phyloP scores from a whole-genome alignment of 1,139 yeast genomes.

The Diutina rugosa region DNA sequence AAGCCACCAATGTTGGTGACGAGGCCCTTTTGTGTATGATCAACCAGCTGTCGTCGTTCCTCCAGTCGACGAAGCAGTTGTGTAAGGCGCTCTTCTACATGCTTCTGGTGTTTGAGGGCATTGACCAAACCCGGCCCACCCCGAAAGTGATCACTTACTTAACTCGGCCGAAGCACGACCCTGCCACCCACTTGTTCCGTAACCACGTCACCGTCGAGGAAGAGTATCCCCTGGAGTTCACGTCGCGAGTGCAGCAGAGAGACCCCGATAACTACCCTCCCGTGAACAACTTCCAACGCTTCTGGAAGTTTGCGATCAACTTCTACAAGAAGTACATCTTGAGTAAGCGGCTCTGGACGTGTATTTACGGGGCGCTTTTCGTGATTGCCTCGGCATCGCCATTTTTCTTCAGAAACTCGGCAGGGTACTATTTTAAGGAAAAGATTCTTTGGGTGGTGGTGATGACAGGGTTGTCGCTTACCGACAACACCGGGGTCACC shows the following conservation, averaged over 20 bases:
- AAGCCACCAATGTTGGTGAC: not conserved
- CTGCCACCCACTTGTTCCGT: not conserved
- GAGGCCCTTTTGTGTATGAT: constrained; percentile 10
- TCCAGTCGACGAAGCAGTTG: constrained; percentile 12
- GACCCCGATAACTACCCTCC: constrained; percentile 23
- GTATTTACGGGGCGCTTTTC: constrained; percentile 17
- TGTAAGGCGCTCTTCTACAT: constrained; percentile 8
- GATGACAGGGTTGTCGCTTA: constrained; percentile 20
- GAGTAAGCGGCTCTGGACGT: constrained; percentile 17
- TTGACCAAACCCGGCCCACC: constrained; percentile 16
- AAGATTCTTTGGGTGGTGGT: constrained; percentile 18
- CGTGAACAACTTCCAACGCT: constrained; percentile 10
- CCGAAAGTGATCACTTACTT: constrained; percentile 14
- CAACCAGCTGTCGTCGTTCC: constrained; percentile 16
- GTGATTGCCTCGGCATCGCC: constrained; percentile 16
- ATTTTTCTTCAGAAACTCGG: constrained; percentile 6
- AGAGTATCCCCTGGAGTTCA: constrained; percentile 5
- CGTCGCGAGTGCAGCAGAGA: constrained; percentile 5
- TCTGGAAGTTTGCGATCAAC: constrained; percentile 10
- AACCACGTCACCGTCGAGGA: constrained; percentile 5
- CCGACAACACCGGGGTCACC: constrained; percentile 23
- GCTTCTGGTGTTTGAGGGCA: constrained; percentile 14
- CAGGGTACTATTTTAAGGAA: not conserved
- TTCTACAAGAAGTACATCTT: constrained; percentile 9
- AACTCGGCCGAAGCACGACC: constrained; percentile 7